A percentile compares a stretch with the other conserved stretches of the same genome.
Evolutionary conservation across 345 rosid species (phyloP).

Genomic region (Eucalyptus globulus): DNA sequence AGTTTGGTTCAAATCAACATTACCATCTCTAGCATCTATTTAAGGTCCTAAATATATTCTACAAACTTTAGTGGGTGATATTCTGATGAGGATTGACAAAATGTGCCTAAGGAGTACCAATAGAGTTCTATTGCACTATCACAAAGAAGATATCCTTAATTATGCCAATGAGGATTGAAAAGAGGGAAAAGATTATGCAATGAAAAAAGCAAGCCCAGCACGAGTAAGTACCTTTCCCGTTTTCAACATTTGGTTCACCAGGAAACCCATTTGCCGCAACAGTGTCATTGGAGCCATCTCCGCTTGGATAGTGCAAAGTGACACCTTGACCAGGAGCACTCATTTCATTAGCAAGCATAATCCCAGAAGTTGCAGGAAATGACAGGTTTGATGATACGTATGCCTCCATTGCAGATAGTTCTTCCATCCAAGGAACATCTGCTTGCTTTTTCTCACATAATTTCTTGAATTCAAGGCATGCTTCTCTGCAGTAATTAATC

Average conservation of each 20-base stretch:
- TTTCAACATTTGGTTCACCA: constrained; percentile 13
- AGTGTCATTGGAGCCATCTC: background rate
- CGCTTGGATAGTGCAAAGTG: background rate
- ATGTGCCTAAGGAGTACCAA: background rate
- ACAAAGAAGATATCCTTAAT: background rate
- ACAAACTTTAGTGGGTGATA: background rate
- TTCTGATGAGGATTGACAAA: background rate
- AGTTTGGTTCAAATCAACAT: background rate
- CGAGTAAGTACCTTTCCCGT: constrained; percentile 20
- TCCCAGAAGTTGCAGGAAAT: constrained; percentile 42
- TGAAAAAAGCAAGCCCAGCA: background rate
- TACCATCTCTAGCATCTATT: background rate
- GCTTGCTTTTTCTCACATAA: constrained; percentile 62
- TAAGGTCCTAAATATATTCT: background rate
- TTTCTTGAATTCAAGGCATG: constrained; percentile 66
- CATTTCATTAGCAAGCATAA: constrained; percentile 46
- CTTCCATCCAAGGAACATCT: constrained; percentile 78
- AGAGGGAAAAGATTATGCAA: background rate
- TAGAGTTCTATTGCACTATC: background rate
- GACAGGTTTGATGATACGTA: constrained; percentile 41
- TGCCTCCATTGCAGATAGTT: constrained; percentile 75
- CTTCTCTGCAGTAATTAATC: constrained; percentile 31
- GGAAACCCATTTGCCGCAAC: constrained; percentile 3
- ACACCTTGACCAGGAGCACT: constrained; percentile 10
- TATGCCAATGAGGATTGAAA: background rate